These are phyloP conservation scores for Nicotiana sylvestris DNA, from an alignment of 257 asterid species.

Conservation along the genomic window DNA sequence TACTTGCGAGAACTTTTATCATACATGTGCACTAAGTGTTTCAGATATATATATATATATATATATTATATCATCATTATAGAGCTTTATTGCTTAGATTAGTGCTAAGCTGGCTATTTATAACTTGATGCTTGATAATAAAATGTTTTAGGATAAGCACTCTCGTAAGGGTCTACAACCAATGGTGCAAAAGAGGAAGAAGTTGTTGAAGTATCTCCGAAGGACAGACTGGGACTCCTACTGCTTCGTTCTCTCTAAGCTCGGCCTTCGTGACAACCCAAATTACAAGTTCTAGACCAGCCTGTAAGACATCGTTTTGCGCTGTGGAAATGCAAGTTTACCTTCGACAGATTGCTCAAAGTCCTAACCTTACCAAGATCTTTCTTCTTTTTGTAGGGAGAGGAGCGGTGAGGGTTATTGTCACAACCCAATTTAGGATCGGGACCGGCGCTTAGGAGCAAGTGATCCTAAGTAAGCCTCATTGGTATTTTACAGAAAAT, in stretches of 20 bases:
- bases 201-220: slow-evolving; percentile 62
- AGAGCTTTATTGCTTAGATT: neutral
- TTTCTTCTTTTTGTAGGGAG: neutral
- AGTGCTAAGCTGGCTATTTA: neutral
- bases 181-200: slow-evolving; percentile 78
- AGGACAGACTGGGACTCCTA: slow-evolving; percentile 85
- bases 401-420: neutral
- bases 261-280: slow-evolving; percentile 74
- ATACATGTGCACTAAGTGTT: neutral
- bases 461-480: too few species aligned
- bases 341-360: neutral
- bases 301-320: neutral
- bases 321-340: neutral
- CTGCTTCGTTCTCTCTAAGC: slow-evolving; percentile 62
- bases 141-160: slow-evolving; percentile 65
- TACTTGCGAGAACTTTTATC: neutral
- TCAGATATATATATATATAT: neutral
- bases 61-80: neutral
- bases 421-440: too few species aligned
- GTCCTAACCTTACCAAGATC: neutral
- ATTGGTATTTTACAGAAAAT: too few species aligned
- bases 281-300: slow-evolving; percentile 45
- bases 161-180: slow-evolving; percentile 67
- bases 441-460: too few species aligned
- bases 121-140: neutral